phyloP scores from a whole-genome alignment of 352 stramenopile species.

The Phytophthora sp. region DNA sequence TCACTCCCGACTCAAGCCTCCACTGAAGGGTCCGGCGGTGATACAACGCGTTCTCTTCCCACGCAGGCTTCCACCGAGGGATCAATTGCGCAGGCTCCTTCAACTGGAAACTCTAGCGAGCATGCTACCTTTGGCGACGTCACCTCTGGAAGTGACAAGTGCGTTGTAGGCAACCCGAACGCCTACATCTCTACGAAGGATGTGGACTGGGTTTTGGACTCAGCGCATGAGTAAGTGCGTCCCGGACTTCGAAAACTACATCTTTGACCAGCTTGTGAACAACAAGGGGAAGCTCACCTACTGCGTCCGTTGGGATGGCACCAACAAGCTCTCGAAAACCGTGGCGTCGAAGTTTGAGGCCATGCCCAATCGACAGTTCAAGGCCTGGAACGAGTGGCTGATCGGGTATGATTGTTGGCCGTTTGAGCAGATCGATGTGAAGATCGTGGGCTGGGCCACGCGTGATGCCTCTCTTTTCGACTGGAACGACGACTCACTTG shows the following conservation, averaged over 20 bases:
- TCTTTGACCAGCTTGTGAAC: slow-evolving; percentile 53
- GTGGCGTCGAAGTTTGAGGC: slow-evolving; percentile 50
- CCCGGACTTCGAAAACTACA: slow-evolving; percentile 39
- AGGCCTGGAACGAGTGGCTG: slow-evolving; percentile 31
- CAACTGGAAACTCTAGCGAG: slow-evolving; percentile 10
- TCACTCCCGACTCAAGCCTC: slow-evolving; percentile 4
- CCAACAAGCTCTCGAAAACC: slow-evolving; percentile 43
- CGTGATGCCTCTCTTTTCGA: slow-evolving; percentile 41
- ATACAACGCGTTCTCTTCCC: slow-evolving; percentile 4
- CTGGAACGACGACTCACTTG: slow-evolving; percentile 49
- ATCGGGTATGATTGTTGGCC: slow-evolving; percentile 49
- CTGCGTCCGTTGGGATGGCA: slow-evolving; percentile 60
- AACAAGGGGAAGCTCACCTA: slow-evolving; percentile 40
- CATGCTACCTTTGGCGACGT: slow-evolving; percentile 32
- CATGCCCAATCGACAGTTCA: slow-evolving; percentile 45
- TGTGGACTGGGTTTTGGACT: slow-evolving; percentile 27
- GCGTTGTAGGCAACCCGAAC: slow-evolving; percentile 27
- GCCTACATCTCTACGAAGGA: slow-evolving; percentile 23
- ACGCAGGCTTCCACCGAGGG: slow-evolving; percentile 6
- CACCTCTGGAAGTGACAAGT: slow-evolving; percentile 29
- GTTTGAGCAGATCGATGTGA: slow-evolving; percentile 40
- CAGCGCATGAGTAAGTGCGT: slow-evolving; percentile 28
- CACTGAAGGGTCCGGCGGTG: not conserved
- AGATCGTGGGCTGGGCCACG: slow-evolving; percentile 50
- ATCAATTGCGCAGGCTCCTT: slow-evolving; percentile 6